Conservation (phyloP, 2,329 filamentous ascomycete species). For the Fusarium sp. region DNA sequence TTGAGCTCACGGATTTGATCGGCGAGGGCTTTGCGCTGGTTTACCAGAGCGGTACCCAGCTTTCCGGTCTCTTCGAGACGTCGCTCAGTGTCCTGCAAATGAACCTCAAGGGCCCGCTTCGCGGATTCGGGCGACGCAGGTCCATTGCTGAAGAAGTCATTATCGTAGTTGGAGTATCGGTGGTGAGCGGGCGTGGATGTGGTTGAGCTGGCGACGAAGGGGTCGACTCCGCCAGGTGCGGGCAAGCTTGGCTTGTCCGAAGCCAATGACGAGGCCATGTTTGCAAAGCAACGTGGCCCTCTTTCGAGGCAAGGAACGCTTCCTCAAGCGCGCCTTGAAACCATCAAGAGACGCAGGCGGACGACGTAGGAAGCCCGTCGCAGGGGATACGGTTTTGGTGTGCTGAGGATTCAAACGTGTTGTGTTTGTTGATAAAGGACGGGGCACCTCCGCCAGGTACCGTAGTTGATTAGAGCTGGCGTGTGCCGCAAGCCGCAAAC, state of each 20-base stretch:
- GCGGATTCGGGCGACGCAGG: constrained; percentile 82
- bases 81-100: constrained; percentile 90
- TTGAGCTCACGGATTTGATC: constrained; percentile 88
- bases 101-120: constrained; percentile 87
- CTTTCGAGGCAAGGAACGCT: constrained; percentile 31
- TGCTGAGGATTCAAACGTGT: constrained; percentile 28
- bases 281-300: constrained; percentile 41
- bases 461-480: constrained; percentile 39
- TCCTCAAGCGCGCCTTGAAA: constrained; percentile 42
- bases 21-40: constrained; percentile 84
- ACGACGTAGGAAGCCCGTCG: constrained; percentile 43
- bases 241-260: constrained; percentile 55
- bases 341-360: constrained; percentile 42
- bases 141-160: constrained; percentile 79
- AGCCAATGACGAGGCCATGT: constrained; percentile 56
- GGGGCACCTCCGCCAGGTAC: constrained; percentile 34
- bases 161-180: constrained; percentile 85
- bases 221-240: constrained; percentile 57
- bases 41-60: constrained; percentile 84
- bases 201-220: constrained; percentile 59
- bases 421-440: constrained; percentile 35
- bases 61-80: constrained; percentile 91
- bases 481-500: constrained; percentile 28
- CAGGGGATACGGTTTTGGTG: constrained; percentile 28
- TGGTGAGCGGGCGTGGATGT: constrained; percentile 61